Percentiles rank a stretch among this genome's conserved stretches.
These are phyloP conservation scores for Ogataea pilisensis DNA, from an alignment of 805 yeast species.

Conservation along the genomic window DNA sequence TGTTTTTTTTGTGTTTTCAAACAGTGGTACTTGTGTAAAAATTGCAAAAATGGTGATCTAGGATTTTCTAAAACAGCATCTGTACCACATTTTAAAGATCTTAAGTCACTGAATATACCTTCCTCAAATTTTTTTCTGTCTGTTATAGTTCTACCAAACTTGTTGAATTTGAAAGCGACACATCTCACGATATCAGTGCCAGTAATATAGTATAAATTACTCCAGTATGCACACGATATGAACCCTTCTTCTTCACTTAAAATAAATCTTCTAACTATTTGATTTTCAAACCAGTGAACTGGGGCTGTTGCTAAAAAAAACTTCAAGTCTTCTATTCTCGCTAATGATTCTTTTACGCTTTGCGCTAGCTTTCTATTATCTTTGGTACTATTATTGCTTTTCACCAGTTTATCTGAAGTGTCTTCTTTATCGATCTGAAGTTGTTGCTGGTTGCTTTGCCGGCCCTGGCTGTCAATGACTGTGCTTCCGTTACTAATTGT, in stretches of 20 bases:
- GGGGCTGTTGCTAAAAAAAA: slow-evolving; percentile 92
- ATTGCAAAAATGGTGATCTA: slow-evolving; percentile 76
- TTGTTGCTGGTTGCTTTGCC: no score
- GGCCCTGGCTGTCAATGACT: background rate
- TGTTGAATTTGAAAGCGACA: slow-evolving; percentile 80
- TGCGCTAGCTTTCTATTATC: background rate
- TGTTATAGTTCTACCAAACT: slow-evolving; percentile 78
- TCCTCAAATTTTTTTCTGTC: slow-evolving; percentile 96
- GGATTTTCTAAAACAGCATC: slow-evolving; percentile 89
- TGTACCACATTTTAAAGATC: slow-evolving; percentile 79
- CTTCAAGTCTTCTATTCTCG: slow-evolving; percentile 72
- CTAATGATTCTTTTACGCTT: slow-evolving; percentile 46
- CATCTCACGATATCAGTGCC: slow-evolving; percentile 96
- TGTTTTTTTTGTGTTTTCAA: slow-evolving; percentile 94
- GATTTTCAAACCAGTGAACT: slow-evolving; percentile 86
- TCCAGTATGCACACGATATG: slow-evolving; percentile 91
- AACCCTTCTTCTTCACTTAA: slow-evolving; percentile 87
- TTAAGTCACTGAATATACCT: slow-evolving; percentile 87
- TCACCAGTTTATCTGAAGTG: background rate
- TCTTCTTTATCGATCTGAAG: no score
- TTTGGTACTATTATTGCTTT: background rate
- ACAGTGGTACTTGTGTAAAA: slow-evolving; percentile 81
- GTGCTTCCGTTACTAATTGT: background rate
- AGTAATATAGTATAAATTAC: slow-evolving; percentile 80
- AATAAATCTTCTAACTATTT: slow-evolving; percentile 80